A percentile compares a stretch with the other conserved stretches of the same genome.
These are phyloP conservation scores for Platanus orientalis DNA, from an alignment of 164 flowering plant species.

Conservation along the genomic window DNA sequence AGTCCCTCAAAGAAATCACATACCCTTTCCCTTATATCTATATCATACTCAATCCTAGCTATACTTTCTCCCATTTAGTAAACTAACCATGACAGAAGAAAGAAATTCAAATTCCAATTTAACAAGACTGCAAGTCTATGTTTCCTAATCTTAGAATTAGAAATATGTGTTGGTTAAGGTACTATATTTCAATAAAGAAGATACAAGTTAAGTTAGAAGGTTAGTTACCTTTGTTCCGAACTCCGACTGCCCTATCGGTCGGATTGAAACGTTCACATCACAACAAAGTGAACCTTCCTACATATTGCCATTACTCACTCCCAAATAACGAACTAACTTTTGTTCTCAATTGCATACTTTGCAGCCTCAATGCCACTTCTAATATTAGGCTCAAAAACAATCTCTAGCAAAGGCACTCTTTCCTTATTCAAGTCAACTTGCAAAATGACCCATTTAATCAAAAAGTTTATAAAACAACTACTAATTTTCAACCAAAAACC, in stretches of 20 bases:
- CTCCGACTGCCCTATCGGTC: conserved; percentile 82
- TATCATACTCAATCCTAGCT: too few relatives aligned
- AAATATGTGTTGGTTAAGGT: too few relatives aligned
- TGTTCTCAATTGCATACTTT: conserved; percentile 91
- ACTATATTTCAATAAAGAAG: too few relatives aligned
- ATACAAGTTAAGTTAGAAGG: not conserved
- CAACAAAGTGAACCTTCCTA: conserved; percentile 96
- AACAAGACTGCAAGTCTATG: not conserved
- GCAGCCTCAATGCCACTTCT: too few relatives aligned
- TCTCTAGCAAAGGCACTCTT: conserved; percentile 87
- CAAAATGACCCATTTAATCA: conserved; percentile 19
- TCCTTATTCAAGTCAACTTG: conserved; percentile 97
- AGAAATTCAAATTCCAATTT: too few relatives aligned
- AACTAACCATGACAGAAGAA: not conserved
- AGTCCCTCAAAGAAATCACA: too few relatives aligned
- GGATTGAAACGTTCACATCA: conserved; percentile 86
- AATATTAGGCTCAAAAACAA: too few relatives aligned
- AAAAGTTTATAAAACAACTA: conserved; percentile 1
- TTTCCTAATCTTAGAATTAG: too few relatives aligned
- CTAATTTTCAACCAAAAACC: not conserved
- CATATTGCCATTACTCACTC: conserved; percentile 84
- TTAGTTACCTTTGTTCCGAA: conserved; percentile 61
- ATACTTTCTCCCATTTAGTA: not conserved
- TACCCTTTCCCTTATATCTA: too few relatives aligned
- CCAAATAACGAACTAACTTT: conserved; percentile 84